These are phyloP conservation scores for Colletotrichum viniferum DNA, from an alignment of 2,329 filamentous ascomycete species.

Conservation along the genomic window DNA sequence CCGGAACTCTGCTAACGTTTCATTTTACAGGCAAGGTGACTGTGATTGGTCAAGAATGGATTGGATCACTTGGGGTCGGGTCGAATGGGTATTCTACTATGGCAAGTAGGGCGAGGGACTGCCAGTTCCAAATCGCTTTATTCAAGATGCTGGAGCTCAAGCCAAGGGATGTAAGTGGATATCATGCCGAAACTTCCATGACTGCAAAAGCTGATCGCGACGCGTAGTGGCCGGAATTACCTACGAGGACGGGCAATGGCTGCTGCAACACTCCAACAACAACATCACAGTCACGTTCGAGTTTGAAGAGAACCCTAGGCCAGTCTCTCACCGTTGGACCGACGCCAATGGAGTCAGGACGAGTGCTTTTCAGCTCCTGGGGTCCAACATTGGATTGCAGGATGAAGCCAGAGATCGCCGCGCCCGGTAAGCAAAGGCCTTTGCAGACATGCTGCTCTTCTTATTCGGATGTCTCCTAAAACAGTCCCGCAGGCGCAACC, in stretches of 20 bases:
- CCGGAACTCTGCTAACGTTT: not conserved
- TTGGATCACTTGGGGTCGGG: not conserved
- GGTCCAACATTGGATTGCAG: not conserved
- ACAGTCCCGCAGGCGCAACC: not conserved
- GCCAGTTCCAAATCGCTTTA: not conserved
- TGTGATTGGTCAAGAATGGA: not conserved
- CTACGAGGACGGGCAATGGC: not conserved
- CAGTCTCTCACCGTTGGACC: not conserved
- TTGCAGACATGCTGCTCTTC: not conserved
- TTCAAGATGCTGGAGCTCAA: not conserved
- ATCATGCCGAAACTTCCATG: not conserved
- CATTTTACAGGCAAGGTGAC: not conserved
- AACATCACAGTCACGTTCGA: not conserved
- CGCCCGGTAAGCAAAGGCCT: not conserved
- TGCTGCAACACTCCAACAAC: not conserved
- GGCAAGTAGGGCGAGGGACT: not conserved
- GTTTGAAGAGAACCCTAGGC: not conserved
- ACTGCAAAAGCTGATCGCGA: not conserved
- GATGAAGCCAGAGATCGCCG: not conserved
- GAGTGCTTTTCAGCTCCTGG: not conserved
- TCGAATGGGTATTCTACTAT: not conserved
- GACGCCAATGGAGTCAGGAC: not conserved
- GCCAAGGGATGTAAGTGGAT: not conserved
- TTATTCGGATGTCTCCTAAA: not conserved
- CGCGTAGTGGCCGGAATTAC: not conserved